Evolutionary conservation across 352 stramenopile species (phyloP), one percentile per base, ranked within the genome.

Genomic region (Phytophthora pisi): DNA sequence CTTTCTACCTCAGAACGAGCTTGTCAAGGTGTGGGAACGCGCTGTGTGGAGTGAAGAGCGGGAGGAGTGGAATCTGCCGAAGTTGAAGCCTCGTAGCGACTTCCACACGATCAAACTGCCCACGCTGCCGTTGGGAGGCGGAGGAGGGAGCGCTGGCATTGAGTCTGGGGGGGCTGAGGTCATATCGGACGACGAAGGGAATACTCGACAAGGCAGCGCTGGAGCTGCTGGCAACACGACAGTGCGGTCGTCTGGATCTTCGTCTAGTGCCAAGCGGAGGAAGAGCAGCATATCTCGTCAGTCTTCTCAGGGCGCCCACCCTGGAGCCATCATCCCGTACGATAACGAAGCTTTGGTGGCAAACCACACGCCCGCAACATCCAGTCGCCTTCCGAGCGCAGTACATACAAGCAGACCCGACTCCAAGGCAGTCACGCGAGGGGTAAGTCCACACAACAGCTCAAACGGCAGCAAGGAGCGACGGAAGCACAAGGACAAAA

Each of bases 1-100:
- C 1, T 93, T 97, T 36, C 43, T 97, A 15, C 79, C 82, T 5
- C 83, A 95, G 53, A 94, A 91, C 28, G 89, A 97, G 46, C 70
- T 97, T 5, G 81, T 92, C 16, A 94, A 96, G 55, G 88, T 97
- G 15, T 97, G 89, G 89, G 87, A 96, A 40, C 87, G 88, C 36
- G 85, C 87, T 0, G 74, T 95, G 7, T 97, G 90, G 86, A 76
- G 71, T 51, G 90, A 97, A 43, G 89, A 96, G 20, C 75, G 86
- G 4, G 88, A 93, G 36, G 81, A 90, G 46, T 95, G 87, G 87
- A 77, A 77, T 30, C 53, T 95, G 11, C 87, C 87, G 18, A 90
- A 81, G 61, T 77, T 95, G 26, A 93, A 89, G 38, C 81, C 84
- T 5, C 83, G 87, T 6, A 91, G 85, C 45, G 87, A 95, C 43